Evolutionary conservation across 2,329 filamentous ascomycete genomes (phyloP), one percentile per base, ranked within the genome.

Genomic region (Diaporthe helianthi): DNA sequence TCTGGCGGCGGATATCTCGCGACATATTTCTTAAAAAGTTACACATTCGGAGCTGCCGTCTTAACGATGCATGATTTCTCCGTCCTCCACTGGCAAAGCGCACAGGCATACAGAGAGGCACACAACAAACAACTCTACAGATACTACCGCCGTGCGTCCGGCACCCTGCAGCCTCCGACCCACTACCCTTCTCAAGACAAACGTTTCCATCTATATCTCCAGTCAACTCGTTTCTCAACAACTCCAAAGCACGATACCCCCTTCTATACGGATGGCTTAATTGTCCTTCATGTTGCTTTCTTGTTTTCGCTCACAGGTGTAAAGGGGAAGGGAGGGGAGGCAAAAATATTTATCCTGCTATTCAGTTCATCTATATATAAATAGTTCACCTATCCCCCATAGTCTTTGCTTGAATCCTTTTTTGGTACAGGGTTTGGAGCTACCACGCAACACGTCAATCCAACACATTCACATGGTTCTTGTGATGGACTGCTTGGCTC

Each of bases 241-340:
- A 44, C 65, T 46, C 58, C 58, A 63, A 63, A 66, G 69, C 67
- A 71, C 67, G 73, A 73, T 73, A 73, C 69, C 69, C 72, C 73
- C 71, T 49, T 29, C 26, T 65, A 71, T 70, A 61, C 61, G 69
- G 67, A 64, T 68, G 65, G 69, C 53, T 69, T 69, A 49, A n/a
- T 65, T 67, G 60, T 72, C 61, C 24, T 71, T 65, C 33, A 53
- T 52, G 66, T 53, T 65, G 29, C n/a, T 36, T 55, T 33, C n/a
- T n/a, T 33, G 47, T 22, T 38, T 38, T 36, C 26, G 36, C 24
- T 60, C 47, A 36, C 49, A 61, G 66, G 60, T 63, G 41, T 65
- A 65, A 22, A 47, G 41, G 41, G 51, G 51, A 10, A 22, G 49
- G 51, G 60, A 22, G 49, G 51, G 60, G 53, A 46, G 60, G 66